phyloP scores from a whole-genome alignment of 2,329 filamentous ascomycete genomes.

The Chaetomium sp. region DNA sequence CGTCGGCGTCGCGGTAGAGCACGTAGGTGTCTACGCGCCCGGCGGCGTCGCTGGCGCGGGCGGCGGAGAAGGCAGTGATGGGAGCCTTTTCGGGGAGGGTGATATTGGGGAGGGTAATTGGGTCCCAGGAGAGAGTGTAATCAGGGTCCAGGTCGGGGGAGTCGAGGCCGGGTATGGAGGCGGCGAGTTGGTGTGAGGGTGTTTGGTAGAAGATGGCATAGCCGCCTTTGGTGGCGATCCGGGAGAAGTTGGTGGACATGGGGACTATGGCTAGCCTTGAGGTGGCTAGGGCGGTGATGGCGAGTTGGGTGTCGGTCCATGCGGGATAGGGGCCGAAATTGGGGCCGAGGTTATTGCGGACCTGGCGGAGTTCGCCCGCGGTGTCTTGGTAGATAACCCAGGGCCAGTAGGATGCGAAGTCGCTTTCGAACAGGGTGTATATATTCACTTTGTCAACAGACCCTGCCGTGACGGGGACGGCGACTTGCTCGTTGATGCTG shows the following conservation, averaged over 20 bases:
- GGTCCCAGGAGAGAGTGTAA: conserved; percentile 7
- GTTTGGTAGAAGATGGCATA: conserved; percentile 18
- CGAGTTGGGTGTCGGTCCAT: conserved; percentile 2
- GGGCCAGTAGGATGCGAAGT: conserved; percentile 17
- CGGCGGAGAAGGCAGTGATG: conserved; percentile 14
- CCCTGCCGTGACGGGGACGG: conserved; percentile 1
- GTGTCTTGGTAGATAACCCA: conserved; percentile 14
- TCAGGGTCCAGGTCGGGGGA: not conserved
- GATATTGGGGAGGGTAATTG: conserved; percentile 6
- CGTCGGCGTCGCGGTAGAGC: conserved; percentile 11
- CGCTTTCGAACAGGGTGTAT: conserved; percentile 3
- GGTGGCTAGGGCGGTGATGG: not conserved
- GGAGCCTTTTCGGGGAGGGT: conserved; percentile 1
- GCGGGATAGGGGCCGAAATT: not conserved
- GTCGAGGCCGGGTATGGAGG: conserved; percentile 1
- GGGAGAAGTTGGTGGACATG: conserved; percentile 8
- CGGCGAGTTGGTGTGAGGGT: not conserved
- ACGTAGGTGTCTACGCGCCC: conserved; percentile 15
- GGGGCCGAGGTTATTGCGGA: conserved; percentile 10
- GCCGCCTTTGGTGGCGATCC: conserved; percentile 11
- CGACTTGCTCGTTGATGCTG: conserved; percentile 11
- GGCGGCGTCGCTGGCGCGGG: conserved; percentile 1
- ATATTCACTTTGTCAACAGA: not conserved
- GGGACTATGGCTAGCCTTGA: conserved; percentile 15
- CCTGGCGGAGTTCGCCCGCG: conserved; percentile 6